These are phyloP conservation scores for Hypomontagnella submonticulosa DNA, from an alignment of 495 filamentous ascomycete genomes.

Conservation along the genomic window DNA sequence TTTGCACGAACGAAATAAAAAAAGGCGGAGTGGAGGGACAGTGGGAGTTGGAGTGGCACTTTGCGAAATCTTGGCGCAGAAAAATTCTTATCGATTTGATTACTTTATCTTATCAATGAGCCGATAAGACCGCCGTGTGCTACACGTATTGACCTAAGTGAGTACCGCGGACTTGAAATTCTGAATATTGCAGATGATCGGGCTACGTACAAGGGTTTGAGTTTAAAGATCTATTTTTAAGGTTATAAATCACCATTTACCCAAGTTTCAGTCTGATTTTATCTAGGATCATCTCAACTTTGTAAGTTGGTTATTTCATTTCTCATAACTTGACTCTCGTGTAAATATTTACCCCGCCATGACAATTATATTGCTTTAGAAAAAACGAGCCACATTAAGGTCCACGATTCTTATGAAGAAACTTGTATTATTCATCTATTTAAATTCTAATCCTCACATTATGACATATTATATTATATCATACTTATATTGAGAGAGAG, in stretches of 20 bases:
- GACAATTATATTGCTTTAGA: constrained; percentile 5
- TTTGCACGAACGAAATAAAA: constrained; percentile 21
- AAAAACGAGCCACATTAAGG: not conserved
- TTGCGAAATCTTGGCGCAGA: constrained; percentile 47
- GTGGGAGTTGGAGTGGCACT: constrained; percentile 18
- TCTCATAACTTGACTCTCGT: not conserved
- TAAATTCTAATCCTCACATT: too few relatives aligned
- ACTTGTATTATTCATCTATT: too few relatives aligned
- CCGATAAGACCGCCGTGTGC: too few relatives aligned
- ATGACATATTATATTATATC: too few relatives aligned
- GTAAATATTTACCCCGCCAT: constrained; percentile 8
- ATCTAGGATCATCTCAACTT: too few relatives aligned
- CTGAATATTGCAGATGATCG: not conserved
- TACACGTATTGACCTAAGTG: too few relatives aligned
- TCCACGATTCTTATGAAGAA: too few relatives aligned
- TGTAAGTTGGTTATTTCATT: not conserved
- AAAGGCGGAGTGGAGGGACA: constrained; percentile 32
- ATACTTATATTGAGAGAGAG: too few relatives aligned
- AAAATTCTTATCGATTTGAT: constrained; percentile 34
- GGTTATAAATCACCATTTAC: too few relatives aligned
- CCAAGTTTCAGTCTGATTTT: too few relatives aligned
- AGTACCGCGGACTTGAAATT: too few relatives aligned
- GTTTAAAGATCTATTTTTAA: not conserved
- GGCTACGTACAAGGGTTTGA: not conserved
- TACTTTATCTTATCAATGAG: constrained; percentile 47